Evolutionary conservation across 768 basidiomycete species (phyloP), one percentile per base, ranked within the genome.

Genomic region (Ramaria sp.): DNA sequence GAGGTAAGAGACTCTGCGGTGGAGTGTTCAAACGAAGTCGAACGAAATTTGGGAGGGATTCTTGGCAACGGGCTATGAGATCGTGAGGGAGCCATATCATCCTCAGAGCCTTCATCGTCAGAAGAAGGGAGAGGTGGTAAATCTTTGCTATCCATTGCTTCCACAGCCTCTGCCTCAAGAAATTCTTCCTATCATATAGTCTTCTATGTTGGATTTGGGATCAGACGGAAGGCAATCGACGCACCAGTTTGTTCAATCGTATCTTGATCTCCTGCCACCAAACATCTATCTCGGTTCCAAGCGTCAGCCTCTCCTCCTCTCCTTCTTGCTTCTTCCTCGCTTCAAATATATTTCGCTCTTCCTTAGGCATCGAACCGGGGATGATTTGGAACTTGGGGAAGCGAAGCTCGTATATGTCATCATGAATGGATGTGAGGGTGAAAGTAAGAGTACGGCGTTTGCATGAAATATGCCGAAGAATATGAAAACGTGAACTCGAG

Each of bases 241-340:
- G 25, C 55, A 82, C 83, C 57, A 86, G 66, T 57, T 72, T 70
- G 59, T 82, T 79, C 57, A 88, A 68, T 62, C 80, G 74, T 51
- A 79, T 78, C 0, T 77, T 70, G 6, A 86, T 66, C 16, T 75
- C 73, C 59, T 80, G 77, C 83, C 83, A 87, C 81, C 82, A 86
- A 30, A 58, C 61, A 62, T 70, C 74, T 56, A 87, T 85, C 63
- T 87, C 81, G 52, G 70, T 66, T 55, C 81, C 65, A n/a, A 86
- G 64, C 3, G 65, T 59, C 37, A 71, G 71, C 64, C 74, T 80
- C 57, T 76, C 76, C 20, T 70, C 69, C 30, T 68, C 70, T 12
- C 57, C 62, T 6, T 66, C 65, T 12, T 48, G 22, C 45, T 30
- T 47, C 20, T 20, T 22, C 48, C 15, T 30, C n/a, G 27, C 48